Base-by-base conservation (phyloP, 2,329 filamentous ascomycete species). In the Pseudogymnoascus sp. region DNA sequence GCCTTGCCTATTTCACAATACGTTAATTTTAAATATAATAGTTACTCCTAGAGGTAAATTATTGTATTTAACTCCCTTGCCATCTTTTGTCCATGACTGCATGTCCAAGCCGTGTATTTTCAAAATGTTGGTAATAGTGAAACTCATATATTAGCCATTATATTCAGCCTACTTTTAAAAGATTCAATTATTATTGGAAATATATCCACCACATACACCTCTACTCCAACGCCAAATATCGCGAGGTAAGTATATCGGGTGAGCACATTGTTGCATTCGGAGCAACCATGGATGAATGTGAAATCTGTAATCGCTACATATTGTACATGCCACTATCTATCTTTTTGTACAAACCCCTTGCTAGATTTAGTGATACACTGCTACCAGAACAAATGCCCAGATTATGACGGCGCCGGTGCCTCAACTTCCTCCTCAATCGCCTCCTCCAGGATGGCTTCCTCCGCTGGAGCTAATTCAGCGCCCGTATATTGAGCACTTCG, bases 401-500 rank as follows among this genome's bases (percentile, higher is more conserved):
- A 34, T 34, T 34, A 56, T 56, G 12, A 34, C 49, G 28, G 5
- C 6, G 49, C 49, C 5, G 49, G 28, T 60, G 59, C 18, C 34
- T 25, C 34, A 23, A 34, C 36, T 16, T 21, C 16, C 34, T 40
- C 36, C 9, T 40, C 36, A 2, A 18, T 9, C 36, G 14, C 7
- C 9, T n/a, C 21, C 23, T 38, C 59, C 16, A 42, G 9, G 18
- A 28, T 12, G 18, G 59, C 23, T 14, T 38, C 59, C 36, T 60
- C 56, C 16, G 31, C 28, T 23, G 16, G 16, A 21, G 28, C 59
- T 16, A 60, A 42, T 31, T 60, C 59, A 60, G 36, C 23, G 21
- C 72, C 76, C 59, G 77, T 75, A 63, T 82, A 78, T 25, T 78
- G 77, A 3, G 76, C 73, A 59, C 73, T 77, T 64, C 74, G 76